phyloP scores from a whole-genome alignment of 352 stramenopile species.

The Globisporangium camurandrum region DNA sequence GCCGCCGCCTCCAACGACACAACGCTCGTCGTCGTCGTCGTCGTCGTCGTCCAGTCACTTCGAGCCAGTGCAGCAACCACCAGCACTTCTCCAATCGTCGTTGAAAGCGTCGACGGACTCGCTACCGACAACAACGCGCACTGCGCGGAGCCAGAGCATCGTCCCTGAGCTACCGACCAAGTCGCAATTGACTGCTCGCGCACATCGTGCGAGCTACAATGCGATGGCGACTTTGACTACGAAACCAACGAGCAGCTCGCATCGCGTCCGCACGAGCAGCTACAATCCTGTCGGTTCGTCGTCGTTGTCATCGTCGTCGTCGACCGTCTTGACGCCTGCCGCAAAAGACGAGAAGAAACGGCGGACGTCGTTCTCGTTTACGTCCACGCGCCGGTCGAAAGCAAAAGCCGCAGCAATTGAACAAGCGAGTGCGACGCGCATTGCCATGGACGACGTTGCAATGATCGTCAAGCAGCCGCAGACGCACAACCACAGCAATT shows the following conservation, averaged over 20 bases:
- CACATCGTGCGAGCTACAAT: slow-evolving; percentile 8
- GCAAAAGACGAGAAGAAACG: slow-evolving; percentile 28
- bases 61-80: too few relatives aligned
- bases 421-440: slow-evolving; percentile 19
- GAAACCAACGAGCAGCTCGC: slow-evolving; percentile 1
- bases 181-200: slow-evolving; percentile 3
- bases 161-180: slow-evolving; percentile 10
- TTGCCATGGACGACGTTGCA: slow-evolving; percentile 38
- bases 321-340: neutral
- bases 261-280: slow-evolving; percentile 9
- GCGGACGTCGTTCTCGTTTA: slow-evolving; percentile 37
- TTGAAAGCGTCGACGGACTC: neutral
- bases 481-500: slow-evolving; percentile 35
- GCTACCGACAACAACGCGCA: too few relatives aligned
- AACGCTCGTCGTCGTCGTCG: neutral
- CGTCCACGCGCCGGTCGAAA: slow-evolving; percentile 9
- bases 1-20: neutral
- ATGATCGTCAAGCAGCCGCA: slow-evolving; percentile 44
- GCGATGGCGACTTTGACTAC: neutral
- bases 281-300: slow-evolving; percentile 2
- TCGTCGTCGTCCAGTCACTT: neutral
- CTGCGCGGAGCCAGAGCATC: slow-evolving; percentile 11
- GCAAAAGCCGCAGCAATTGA: slow-evolving; percentile 15
- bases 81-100: slow-evolving; percentile 7
- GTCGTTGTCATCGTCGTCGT: neutral